Base-by-base conservation (phyloP, 2,329 filamentous ascomycete species). In the Trichophaea hybrida region DNA sequence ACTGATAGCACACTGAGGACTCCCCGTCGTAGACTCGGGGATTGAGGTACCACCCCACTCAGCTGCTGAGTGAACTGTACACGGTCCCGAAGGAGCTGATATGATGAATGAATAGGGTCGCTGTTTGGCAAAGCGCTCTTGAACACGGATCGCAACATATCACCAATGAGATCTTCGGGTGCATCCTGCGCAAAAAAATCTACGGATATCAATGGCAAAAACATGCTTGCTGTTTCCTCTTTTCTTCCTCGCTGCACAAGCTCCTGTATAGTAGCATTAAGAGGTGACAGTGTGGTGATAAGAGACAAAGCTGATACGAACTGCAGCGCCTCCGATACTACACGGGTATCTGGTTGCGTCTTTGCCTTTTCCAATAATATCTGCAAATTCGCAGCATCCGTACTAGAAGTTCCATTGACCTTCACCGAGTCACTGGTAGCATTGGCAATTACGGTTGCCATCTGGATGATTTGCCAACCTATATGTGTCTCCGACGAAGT, bases 391-490 rank as follows among this genome's bases (percentile, higher is more conserved):
- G 59, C 53, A n/a, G 50, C 57, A 15, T 64, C 57, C 12, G 50
- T 55, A 46, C 46, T 53, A 10, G 52, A 50, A 34, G 37, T 24
- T 17, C 59, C 54, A n/a, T 33, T 48, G 24, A 57, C 53, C 37
- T 63, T 66, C 15, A 62, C 55, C 15, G 55, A 50, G 24, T 64
- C 54, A 7, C 50, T 59, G 32, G 65, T 59, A 7, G 59, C 58
- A 17, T 55, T 24, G 40, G 61, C 59, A 35, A 66, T 61, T n/a
- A 62, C 59, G 43, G 59, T 61, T 46, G 63, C 61, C 38, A 65
- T 48, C 31, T 52, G 57, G 32, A 64, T 58, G 34, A 62, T 57
- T 35, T 65, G 60, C 6, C 54, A 17, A 6, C 44, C 59, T 37
- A 62, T 48, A 37, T 66, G 59, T 53, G 50, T 53, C 24, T 53